These are phyloP conservation scores for Wickerhamomyces subpelliculosus DNA, from an alignment of 805 yeast species.

Conservation along the genomic window DNA sequence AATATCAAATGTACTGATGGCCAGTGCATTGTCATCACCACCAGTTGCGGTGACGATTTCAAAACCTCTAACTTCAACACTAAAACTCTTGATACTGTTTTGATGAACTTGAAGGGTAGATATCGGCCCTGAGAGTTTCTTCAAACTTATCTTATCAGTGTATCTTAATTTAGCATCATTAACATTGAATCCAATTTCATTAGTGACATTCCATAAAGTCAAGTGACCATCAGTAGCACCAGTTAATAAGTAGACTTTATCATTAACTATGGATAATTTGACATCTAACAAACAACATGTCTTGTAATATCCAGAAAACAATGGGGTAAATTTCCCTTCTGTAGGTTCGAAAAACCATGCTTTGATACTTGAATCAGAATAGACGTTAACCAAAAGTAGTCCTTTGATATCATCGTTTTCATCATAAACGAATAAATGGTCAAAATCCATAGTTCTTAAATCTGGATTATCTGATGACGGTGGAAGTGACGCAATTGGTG, in stretches of 20 bases:
- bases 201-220: conserved; percentile 50
- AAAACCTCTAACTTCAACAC: conserved; percentile 15
- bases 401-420: conserved; percentile 27
- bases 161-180: conserved; percentile 5
- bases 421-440: conserved; percentile 33
- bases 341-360: conserved; percentile 47
- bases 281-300: conserved; percentile 74
- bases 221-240: conserved; percentile 85
- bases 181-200: conserved; percentile 16
- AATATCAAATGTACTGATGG: conserved; percentile 30
- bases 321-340: conserved; percentile 31
- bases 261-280: conserved; percentile 31
- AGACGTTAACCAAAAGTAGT: conserved; percentile 59
- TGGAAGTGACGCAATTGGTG: conserved; percentile 44
- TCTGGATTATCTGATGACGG: conserved; percentile 64
- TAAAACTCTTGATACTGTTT: conserved; percentile 72
- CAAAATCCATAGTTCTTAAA: conserved; percentile 85
- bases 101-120: conserved; percentile 62
- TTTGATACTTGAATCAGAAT: conserved; percentile 77
- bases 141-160: not conserved
- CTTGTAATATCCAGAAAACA: conserved; percentile 48
- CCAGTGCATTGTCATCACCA: conserved; percentile 86
- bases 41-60: conserved; percentile 53
- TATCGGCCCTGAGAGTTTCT: conserved; percentile 22
- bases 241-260: conserved; percentile 33